A percentile compares a stretch with the other conserved stretches of the same genome.
Conservation (phyloP, 805 yeast species). For the Metschnikowia lunata region DNA sequence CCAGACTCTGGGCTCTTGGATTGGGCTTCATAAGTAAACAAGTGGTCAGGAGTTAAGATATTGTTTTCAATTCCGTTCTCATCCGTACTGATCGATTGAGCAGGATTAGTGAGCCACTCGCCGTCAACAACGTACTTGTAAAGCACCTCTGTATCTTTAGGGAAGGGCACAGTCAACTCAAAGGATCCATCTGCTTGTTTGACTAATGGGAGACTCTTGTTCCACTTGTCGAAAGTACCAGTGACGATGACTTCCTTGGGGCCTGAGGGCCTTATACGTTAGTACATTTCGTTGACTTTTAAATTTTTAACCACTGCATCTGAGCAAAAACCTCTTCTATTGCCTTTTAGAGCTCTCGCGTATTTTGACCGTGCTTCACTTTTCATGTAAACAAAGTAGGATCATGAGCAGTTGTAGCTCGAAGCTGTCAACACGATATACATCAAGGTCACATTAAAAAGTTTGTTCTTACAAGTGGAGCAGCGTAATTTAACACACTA, state of each 20-base stretch:
- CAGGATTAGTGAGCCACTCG: conserved; percentile 48
- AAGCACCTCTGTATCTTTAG: conserved; percentile 35
- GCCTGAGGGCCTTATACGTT: conserved; percentile 40
- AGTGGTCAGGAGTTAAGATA: conserved; percentile 36
- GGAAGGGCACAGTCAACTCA: conserved; percentile 52
- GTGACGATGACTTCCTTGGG: conserved; percentile 57
- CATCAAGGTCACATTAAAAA: too few species aligned
- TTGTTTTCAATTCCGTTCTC: conserved; percentile 51
- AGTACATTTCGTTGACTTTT: conserved; percentile 13
- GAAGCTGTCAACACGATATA: too few species aligned
- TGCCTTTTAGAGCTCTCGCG: too few species aligned
- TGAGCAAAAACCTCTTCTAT: too few species aligned
- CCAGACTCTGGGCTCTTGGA: conserved; percentile 18
- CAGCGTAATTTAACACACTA: too few species aligned
- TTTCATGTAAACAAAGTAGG: too few species aligned
- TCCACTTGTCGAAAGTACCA: conserved; percentile 53
- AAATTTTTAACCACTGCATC: too few species aligned
- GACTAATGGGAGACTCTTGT: conserved; percentile 54
- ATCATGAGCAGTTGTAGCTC: too few species aligned
- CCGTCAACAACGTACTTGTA: conserved; percentile 71
- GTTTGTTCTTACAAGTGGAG: too few species aligned
- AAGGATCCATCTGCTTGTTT: conserved; percentile 60
- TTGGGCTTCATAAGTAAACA: conserved; percentile 17
- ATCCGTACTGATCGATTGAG: conserved; percentile 43
- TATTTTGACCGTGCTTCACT: too few species aligned